Percentiles rank a stretch among this genome's conserved stretches.
These are phyloP conservation scores for Cydonia oblonga DNA, from an alignment of 331 rosid species.

Conservation along the genomic window DNA sequence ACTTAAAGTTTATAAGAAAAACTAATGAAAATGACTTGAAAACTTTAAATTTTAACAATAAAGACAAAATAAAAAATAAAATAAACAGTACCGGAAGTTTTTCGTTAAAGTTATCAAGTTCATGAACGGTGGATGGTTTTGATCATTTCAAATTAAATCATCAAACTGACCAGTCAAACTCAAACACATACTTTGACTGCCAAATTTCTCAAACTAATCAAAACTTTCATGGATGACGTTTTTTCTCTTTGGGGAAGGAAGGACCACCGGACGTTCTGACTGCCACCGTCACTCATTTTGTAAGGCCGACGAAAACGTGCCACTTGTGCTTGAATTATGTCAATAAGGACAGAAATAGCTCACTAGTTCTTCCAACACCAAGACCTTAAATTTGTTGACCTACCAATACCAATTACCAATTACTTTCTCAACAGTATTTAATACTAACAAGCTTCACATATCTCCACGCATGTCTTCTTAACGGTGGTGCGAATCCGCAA, in stretches of 20 bases:
- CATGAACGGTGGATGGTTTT: too few relatives aligned
- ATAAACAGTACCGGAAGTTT: too few relatives aligned
- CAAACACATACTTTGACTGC: not conserved
- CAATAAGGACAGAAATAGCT: not conserved
- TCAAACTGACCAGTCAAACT: slow-evolving; percentile 1
- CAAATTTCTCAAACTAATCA: not conserved
- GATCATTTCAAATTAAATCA: not conserved
- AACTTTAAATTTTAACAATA: too few relatives aligned
- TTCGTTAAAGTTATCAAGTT: too few relatives aligned
- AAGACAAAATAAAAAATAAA: too few relatives aligned
- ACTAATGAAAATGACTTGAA: too few relatives aligned
- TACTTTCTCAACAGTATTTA: not conserved
- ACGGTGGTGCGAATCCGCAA: not conserved
- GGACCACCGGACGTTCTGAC: not conserved
- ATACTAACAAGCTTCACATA: too few relatives aligned
- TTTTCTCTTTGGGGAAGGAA: not conserved
- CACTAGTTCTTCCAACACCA: not conserved
- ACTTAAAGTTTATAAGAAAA: too few relatives aligned
- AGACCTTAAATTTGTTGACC: not conserved
- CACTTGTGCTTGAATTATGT: not conserved
- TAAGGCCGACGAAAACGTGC: not conserved
- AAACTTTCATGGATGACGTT: not conserved
- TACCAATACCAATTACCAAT: not conserved
- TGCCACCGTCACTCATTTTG: not conserved
- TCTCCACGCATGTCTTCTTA: not conserved